These are phyloP conservation scores for Aspergillus sparsus DNA, from an alignment of 495 filamentous ascomycete species.

Conservation along the genomic window DNA sequence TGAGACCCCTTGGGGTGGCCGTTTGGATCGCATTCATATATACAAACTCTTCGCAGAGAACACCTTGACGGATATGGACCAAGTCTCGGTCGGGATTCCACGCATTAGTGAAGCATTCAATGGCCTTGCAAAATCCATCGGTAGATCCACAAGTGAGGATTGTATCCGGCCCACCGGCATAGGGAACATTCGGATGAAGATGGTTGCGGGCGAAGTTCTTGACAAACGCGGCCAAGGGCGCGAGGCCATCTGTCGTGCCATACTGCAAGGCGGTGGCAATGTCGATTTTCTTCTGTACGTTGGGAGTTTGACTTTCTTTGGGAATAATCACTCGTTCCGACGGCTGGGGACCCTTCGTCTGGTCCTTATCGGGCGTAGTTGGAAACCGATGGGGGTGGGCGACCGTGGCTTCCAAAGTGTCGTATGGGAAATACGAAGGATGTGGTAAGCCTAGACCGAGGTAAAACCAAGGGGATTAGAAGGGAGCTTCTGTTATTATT, in stretches of 20 bases:
- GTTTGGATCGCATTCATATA: conserved; percentile 75
- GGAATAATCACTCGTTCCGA: conserved; percentile 66
- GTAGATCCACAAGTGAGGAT: conserved; percentile 77
- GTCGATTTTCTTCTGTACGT: conserved; percentile 70
- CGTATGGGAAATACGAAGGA: conserved; percentile 81
- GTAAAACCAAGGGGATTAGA: not conserved
- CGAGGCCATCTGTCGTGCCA: conserved; percentile 74
- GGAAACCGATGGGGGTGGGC: conserved; percentile 72
- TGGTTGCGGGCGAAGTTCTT: conserved; percentile 73
- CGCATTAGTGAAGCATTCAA: conserved; percentile 69
- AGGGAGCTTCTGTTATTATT: conserved; percentile 2
- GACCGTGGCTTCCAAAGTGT: conserved; percentile 80
- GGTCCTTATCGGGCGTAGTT: conserved; percentile 58
- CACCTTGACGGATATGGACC: conserved; percentile 64
- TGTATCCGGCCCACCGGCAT: conserved; percentile 72
- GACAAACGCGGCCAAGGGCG: conserved; percentile 71
- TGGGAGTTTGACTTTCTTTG: conserved; percentile 55
- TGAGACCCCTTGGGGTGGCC: conserved; percentile 66
- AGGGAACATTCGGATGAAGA: conserved; percentile 80
- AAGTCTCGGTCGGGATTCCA: conserved; percentile 70
- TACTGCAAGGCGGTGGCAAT: conserved; percentile 84
- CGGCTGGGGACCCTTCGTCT: conserved; percentile 37
- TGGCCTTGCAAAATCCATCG: conserved; percentile 76
- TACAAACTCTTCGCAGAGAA: conserved; percentile 75
- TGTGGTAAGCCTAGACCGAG: conserved; percentile 69